Evolutionary conservation across 2,329 filamentous ascomycete species (phyloP).

Genomic region (Penicillium sp.): DNA sequence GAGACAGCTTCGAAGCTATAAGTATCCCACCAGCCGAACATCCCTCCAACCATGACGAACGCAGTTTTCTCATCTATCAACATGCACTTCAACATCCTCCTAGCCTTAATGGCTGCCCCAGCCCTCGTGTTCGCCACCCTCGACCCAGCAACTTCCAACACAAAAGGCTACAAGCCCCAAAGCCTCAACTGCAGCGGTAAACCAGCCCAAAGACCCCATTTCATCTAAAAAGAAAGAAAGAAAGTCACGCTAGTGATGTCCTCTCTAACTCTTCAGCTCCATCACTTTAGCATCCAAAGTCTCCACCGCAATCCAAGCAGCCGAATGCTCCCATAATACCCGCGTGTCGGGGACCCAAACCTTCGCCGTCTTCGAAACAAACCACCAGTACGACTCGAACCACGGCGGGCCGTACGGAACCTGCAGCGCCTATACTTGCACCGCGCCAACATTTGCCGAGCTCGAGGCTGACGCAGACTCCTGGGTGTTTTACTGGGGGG

Average conservation of each 20-base stretch:
- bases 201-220: neutral
- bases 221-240: too few relatives aligned
- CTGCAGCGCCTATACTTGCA: conserved; percentile 48
- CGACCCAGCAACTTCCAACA: conserved; percentile 39
- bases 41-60: neutral
- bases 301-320: conserved; percentile 42
- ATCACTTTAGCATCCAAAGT: conserved; percentile 22
- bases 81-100: conserved; percentile 15
- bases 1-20: neutral
- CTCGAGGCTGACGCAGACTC: conserved; percentile 39
- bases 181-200: conserved; percentile 34
- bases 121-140: conserved; percentile 32
- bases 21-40: neutral
- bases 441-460: conserved; percentile 32
- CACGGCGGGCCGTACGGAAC: conserved; percentile 53
- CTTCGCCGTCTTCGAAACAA: conserved; percentile 43
- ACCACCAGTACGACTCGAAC: conserved; percentile 49
- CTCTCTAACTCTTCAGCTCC: neutral
- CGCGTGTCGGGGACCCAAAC: conserved; percentile 38
- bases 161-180: conserved; percentile 37
- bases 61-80: neutral
- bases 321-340: conserved; percentile 45
- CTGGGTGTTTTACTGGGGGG: conserved; percentile 48
- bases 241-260: too few relatives aligned
- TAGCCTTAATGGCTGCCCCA: conserved; percentile 17